Base-by-base conservation (phyloP, 371 early-diverging fungal species). In the Mucor saturninus region DNA sequence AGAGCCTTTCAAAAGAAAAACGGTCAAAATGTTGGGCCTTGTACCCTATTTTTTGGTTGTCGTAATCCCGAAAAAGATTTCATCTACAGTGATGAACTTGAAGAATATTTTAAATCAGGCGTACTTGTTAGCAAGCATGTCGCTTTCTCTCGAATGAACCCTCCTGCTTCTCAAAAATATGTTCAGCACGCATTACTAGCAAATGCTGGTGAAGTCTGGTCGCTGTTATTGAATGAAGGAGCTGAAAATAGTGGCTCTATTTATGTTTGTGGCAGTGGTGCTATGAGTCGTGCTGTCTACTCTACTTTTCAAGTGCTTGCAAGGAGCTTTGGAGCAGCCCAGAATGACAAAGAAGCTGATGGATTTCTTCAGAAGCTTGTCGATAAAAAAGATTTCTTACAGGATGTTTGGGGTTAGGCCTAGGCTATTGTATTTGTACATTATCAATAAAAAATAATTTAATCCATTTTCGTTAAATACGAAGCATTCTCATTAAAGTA, bases 31-130 rank as follows among this genome's bases (percentile, higher is more conserved):
- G 68, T 67, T 26, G 79, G 69, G 14, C 43, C 65, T 2, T 40
- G 59, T 54, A 67, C 79, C 5, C 67, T 97, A 43, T 91, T 95
- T 78, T 91, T 92, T 73, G 97, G 97, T 13, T 93, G 89, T 65
- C 87, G 98, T 57, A 80, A 85, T 56, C 64, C 54, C 1, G 72
- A 83, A 7, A 77, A 77, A 39, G 98, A 98, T 69, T 90, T 81
- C 64, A 83, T 91, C 37, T 96, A 91, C 62, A 72, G 68, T 0
- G 72, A 83, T 3, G 93, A 94, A 67, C 86, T 89, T 64, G 75
- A 86, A 26, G 49, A 51, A 2, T 85, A 86, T 64, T 78, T 65
- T 3, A 49, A 61, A 0, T 69, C 77, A 0, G 87, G 87, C 1
- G 61, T 74, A 13, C 71, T 97, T 2, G 59, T 61, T 28, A 59